Evolutionary conservation across 2,329 filamentous ascomycete genomes (phyloP).

Genomic region (Fonsecaea erecta): DNA sequence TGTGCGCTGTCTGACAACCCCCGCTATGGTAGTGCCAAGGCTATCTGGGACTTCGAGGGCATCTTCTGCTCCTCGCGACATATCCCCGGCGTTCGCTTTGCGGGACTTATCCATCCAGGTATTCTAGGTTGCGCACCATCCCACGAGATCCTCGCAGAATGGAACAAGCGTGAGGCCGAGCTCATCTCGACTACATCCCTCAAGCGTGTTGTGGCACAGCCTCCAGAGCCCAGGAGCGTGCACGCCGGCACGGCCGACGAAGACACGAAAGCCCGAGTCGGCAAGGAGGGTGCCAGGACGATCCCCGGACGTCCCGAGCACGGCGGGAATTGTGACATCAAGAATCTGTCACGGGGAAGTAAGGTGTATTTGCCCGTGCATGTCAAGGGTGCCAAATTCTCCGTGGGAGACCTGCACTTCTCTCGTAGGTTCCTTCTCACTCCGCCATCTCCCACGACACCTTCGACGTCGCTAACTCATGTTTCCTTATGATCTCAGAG

Average conservation of each 20-base stretch:
- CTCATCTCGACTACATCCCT: slow-evolving; percentile 72
- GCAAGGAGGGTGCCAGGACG: slow-evolving; percentile 78
- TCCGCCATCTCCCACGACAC: background rate
- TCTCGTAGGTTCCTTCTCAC: slow-evolving; percentile 54
- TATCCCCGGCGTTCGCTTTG: slow-evolving; percentile 83
- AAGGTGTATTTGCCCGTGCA: slow-evolving; percentile 90
- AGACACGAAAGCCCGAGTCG: slow-evolving; percentile 68
- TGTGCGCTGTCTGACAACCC: background rate
- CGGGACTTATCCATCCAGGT: slow-evolving; percentile 87
- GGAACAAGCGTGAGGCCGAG: slow-evolving; percentile 83
- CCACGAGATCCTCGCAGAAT: slow-evolving; percentile 73
- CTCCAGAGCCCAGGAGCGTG: slow-evolving; percentile 71
- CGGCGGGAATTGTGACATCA: slow-evolving; percentile 90
- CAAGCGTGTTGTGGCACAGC: slow-evolving; percentile 73
- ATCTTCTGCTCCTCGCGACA: slow-evolving; percentile 84
- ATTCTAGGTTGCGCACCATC: slow-evolving; percentile 90
- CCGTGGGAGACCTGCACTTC: slow-evolving; percentile 86
- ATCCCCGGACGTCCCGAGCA: slow-evolving; percentile 84
- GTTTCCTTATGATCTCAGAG: slow-evolving; percentile 51
- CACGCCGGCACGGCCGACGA: slow-evolving; percentile 71
- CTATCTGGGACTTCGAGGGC: slow-evolving; percentile 77
- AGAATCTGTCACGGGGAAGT: slow-evolving; percentile 77
- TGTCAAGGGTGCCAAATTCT: slow-evolving; percentile 83
- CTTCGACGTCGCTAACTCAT: background rate
- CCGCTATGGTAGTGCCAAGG: slow-evolving; percentile 59